Evolutionary conservation across 345 rosid species (phyloP).

Genomic region (Stellera chamaejasme): DNA sequence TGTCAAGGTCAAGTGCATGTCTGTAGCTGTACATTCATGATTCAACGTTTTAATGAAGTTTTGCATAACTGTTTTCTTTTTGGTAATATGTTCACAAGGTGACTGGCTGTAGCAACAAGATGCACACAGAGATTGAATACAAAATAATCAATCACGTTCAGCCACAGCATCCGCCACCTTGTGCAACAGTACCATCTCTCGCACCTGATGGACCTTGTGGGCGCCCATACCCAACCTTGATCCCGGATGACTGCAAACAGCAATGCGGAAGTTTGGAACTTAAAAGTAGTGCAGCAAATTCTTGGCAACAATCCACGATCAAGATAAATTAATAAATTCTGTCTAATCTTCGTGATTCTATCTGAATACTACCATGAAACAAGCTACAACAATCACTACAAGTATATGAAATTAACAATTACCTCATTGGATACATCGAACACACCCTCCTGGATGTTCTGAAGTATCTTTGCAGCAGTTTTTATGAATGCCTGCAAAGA

Average conservation of each 20-base stretch:
- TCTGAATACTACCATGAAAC: too few species aligned
- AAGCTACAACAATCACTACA: not conserved
- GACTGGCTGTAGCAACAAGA: conserved; percentile 11
- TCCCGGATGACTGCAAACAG: conserved; percentile 71
- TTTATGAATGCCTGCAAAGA: conserved; percentile 67
- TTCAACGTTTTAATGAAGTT: conserved; percentile 10
- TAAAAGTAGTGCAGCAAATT: not conserved
- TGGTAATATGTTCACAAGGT: conserved; percentile 8
- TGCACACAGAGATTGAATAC: conserved; percentile 15
- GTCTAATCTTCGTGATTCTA: too few species aligned
- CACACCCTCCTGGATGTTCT: conserved; percentile 82
- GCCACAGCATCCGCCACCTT: conserved; percentile 76
- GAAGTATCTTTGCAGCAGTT: conserved; percentile 88
- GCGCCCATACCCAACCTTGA: conserved; percentile 82
- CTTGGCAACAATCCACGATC: too few species aligned
- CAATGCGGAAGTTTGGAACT: conserved; percentile 2
- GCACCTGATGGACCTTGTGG: conserved; percentile 61
- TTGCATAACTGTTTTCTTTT: not conserved
- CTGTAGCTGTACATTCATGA: not conserved
- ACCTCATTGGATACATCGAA: conserved; percentile 92
- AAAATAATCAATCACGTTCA: not conserved
- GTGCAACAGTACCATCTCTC: conserved; percentile 70
- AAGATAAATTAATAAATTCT: too few species aligned
- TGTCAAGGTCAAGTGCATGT: too few species aligned
- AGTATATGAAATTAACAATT: not conserved